Conservation (phyloP, 2,329 filamentous ascomycete species). For the Verticillium albo-atrum region DNA sequence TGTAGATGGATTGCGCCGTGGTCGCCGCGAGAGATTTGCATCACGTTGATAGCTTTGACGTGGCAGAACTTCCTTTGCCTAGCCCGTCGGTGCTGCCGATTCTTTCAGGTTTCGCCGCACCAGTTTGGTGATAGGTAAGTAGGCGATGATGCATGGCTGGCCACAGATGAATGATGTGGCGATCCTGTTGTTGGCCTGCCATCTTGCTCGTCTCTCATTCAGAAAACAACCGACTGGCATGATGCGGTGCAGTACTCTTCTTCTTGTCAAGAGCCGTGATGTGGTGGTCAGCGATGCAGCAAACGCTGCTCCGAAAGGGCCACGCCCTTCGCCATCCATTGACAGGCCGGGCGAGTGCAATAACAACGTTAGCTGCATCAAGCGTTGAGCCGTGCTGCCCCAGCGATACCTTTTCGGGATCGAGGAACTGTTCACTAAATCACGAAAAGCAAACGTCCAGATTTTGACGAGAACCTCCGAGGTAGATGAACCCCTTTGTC, state of each 20-base stretch:
- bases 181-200: not conserved
- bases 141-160: not conserved
- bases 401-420: not conserved
- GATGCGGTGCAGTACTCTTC: not conserved
- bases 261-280: not conserved
- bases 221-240: too few species aligned
- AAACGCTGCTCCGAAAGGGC: not conserved
- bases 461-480: not conserved
- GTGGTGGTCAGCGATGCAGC: not conserved
- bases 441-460: not conserved
- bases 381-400: too few species aligned
- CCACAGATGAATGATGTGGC: not conserved
- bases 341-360: not conserved
- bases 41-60: not conserved
- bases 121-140: not conserved
- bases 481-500: not conserved
- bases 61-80: not conserved
- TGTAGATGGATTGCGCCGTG: not conserved
- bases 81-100: not conserved
- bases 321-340: not conserved
- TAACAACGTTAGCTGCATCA: not conserved
- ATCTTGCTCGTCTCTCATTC: too few species aligned
- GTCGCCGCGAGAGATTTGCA: not conserved
- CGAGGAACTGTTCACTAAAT: not conserved
- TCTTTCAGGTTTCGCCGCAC: not conserved